Percentiles rank a stretch among this genome's conserved stretches.
These are phyloP conservation scores for Penicillium sp. DNA, from an alignment of 2,329 filamentous ascomycete genomes.

Conservation along the genomic window DNA sequence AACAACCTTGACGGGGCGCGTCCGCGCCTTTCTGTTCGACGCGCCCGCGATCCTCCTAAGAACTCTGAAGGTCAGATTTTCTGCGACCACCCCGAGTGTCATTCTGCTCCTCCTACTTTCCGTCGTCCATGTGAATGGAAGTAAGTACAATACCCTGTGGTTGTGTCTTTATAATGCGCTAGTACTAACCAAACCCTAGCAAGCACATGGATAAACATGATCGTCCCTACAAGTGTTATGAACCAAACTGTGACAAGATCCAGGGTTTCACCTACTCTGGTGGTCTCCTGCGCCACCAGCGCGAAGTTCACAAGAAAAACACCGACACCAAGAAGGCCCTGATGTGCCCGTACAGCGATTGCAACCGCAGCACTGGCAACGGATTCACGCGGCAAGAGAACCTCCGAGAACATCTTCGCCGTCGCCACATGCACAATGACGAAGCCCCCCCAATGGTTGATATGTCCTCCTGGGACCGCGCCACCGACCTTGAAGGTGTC, in stretches of 20 bases:
- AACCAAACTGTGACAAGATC: constrained; percentile 78
- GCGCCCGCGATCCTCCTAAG: constrained; percentile 46
- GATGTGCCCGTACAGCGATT: constrained; percentile 75
- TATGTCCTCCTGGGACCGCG: constrained; percentile 22
- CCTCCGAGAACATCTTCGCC: constrained; percentile 80
- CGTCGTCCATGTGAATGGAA: constrained; percentile 86
- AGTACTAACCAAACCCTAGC: constrained; percentile 41
- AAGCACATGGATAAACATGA: constrained; percentile 99
- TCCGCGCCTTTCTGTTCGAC: constrained; percentile 36
- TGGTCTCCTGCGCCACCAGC: constrained; percentile 77
- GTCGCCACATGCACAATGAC: constrained; percentile 61
- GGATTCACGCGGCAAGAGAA: constrained; percentile 93
- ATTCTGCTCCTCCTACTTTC: constrained; percentile 57
- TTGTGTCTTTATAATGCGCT: constrained; percentile 19
- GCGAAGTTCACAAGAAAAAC: constrained; percentile 86
- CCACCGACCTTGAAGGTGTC: constrained; percentile 19
- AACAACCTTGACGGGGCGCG: constrained; percentile 27
- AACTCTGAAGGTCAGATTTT: constrained; percentile 67
- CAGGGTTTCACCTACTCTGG: constrained; percentile 93
- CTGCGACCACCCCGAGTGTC: constrained; percentile 64
- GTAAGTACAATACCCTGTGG: constrained; percentile 47
- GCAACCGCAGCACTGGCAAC: constrained; percentile 78
- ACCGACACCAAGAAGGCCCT: constrained; percentile 79
- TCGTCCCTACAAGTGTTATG: constrained; percentile 76
- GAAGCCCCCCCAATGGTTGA: constrained; percentile 24